phyloP scores from a whole-genome alignment of 441 rosid genomes.

The Pelargonium myrrhifolium region DNA sequence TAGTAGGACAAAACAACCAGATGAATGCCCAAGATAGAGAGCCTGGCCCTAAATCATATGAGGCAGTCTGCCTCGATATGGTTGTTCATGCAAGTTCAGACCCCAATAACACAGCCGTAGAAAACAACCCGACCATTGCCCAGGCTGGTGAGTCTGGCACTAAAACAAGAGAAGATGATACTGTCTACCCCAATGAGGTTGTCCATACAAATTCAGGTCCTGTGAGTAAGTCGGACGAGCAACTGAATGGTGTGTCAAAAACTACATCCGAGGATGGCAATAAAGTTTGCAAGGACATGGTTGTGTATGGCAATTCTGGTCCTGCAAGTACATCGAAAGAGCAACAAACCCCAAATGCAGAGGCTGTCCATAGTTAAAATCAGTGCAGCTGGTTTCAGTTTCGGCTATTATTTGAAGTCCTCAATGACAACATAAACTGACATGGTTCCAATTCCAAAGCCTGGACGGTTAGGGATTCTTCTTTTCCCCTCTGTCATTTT shows the following conservation, averaged over 20 bases:
- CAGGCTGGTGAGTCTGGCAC: neutral
- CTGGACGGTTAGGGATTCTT: neutral
- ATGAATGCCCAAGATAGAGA: conserved; percentile 24
- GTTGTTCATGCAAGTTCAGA: conserved; percentile 17
- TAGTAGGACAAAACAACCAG: conserved; percentile 28
- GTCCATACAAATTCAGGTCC: neutral
- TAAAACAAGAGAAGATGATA: neutral
- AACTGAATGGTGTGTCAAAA: conserved; percentile 22
- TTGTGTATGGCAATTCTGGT: conserved; percentile 17
- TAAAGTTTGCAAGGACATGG: conserved; percentile 16
- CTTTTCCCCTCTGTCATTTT: neutral
- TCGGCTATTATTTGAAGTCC: neutral
- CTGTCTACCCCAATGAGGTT: conserved; percentile 16
- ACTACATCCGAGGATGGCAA: conserved; percentile 26
- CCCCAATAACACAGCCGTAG: neutral
- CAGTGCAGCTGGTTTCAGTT: neutral
- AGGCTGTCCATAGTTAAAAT: conserved; percentile 52
- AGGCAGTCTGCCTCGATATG: conserved; percentile 16
- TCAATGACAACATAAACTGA: conserved; percentile 22
- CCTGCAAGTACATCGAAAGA: conserved; percentile 26
- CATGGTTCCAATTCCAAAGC: conserved; percentile 23
- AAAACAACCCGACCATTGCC: too few species aligned
- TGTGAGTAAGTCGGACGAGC: conserved; percentile 26
- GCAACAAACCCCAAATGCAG: conserved; percentile 42
- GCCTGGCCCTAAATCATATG: conserved; percentile 25